Base-by-base conservation (phyloP, 441 rosid species). In the Erodium texanum region DNA sequence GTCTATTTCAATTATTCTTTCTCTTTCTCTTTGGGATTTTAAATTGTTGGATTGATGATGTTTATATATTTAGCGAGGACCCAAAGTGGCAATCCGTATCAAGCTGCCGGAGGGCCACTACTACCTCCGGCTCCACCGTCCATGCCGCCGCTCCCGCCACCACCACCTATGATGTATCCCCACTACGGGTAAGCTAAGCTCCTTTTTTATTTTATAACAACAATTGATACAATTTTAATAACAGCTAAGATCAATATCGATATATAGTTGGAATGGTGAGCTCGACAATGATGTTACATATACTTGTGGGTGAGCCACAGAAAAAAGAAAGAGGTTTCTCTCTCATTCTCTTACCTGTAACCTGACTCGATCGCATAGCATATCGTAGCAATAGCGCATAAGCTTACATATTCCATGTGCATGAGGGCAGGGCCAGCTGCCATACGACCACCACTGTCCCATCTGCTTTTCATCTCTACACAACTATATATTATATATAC, bases 111-210 rank as follows among this genome's bases (percentile, higher is more conserved):
- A 76, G 69, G 65, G 24, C 74, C 87, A 34, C 32, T 74, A 11
- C 45, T 7, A 24, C 75, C 70, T 0, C 58, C 70, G 6, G 76
- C 79, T 3, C 71, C 82, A 0, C 82, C 15, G n/a, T 10, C 52
- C n/a, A 15, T 48, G 56, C 19, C 56, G 11, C 18, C 80, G 4
- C 86, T 82, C 1, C 84, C 89, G 2, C 85, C 88, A 4, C 74
- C 84, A 0, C 86, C 84, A 20, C 87, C 89, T 38, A 77, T 90
- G 73, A 71, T 90, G 62, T 90, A 87, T 86, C 85, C 92, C 22
- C 78, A 81, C 66, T 89, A 83, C 75, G 93, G 96, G 96, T 92
- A 56, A 80, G 90, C 75, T n/a, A 64, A 48, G 1, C 4, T 27
- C 4, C 4, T 27, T 27, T 1, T 27, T 27, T 27, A 27, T 27